Conservation (phyloP, 2,329 filamentous ascomycete genomes). For the Pestalotiopsis sp. region DNA sequence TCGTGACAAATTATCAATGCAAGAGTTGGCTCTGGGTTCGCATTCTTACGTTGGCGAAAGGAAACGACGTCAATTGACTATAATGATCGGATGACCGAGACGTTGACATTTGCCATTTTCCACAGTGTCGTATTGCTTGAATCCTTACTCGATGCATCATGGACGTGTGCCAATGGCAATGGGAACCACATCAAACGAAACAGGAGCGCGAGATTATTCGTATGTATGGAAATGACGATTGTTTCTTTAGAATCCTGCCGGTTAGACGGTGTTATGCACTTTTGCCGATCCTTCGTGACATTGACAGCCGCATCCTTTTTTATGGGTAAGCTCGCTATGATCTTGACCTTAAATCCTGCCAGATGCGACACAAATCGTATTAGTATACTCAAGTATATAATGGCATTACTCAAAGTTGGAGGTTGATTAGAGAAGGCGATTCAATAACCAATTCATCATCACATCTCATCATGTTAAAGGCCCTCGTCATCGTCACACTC, state of each 20-base stretch:
- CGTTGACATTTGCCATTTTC: too few species aligned
- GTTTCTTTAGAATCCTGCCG: neutral
- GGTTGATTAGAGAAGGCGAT: too few species aligned
- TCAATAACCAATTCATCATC: neutral
- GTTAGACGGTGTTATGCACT: neutral
- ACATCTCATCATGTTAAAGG: neutral
- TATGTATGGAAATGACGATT: neutral
- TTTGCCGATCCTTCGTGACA: neutral
- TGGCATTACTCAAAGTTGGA: too few species aligned
- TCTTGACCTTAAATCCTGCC: neutral
- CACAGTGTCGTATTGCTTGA: too few species aligned
- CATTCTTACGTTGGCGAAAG: too few species aligned
- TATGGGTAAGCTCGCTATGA: neutral
- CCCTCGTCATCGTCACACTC: neutral
- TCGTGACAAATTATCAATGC: too few species aligned
- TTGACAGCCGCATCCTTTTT: neutral
- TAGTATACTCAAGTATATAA: neutral
- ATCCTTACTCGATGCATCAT: too few species aligned
- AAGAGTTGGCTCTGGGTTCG: too few species aligned
- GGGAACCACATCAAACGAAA: neutral
- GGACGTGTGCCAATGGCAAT: neutral
- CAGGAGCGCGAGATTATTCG: neutral
- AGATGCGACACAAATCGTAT: neutral
- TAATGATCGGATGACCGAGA: too few species aligned
- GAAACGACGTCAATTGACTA: too few species aligned